Conservation (phyloP, 2,329 filamentous ascomycete species). For the Juglanconis sp. region DNA sequence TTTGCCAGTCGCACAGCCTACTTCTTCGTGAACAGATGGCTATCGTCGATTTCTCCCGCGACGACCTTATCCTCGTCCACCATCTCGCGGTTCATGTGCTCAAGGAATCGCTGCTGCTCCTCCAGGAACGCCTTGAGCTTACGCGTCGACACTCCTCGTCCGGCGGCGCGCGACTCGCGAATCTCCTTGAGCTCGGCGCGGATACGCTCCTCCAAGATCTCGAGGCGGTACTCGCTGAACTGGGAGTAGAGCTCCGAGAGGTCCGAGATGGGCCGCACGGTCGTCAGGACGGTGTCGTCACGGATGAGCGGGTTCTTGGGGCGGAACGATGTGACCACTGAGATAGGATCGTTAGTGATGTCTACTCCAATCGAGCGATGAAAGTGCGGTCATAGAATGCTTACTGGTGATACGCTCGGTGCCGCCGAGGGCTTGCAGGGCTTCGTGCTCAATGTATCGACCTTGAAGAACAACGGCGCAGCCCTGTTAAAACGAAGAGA, state of each 20-base stretch:
- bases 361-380: not conserved
- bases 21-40: constrained; percentile 19
- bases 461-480: constrained; percentile 65
- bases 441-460: constrained; percentile 64
- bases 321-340: constrained; percentile 63
- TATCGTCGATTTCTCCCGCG: constrained; percentile 24
- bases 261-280: constrained; percentile 56
- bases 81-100: constrained; percentile 32
- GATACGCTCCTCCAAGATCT: constrained; percentile 59
- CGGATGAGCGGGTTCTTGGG: constrained; percentile 50
- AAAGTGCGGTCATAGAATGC: not conserved
- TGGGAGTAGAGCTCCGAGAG: constrained; percentile 57
- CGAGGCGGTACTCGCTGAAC: constrained; percentile 60
- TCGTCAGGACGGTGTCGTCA: constrained; percentile 60
- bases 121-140: constrained; percentile 30
- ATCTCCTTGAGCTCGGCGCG: constrained; percentile 42
- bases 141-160: constrained; percentile 25
- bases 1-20: not conserved
- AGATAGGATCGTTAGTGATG: constrained; percentile 18
- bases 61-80: constrained; percentile 28
- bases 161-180: constrained; percentile 29
- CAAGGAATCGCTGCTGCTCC: constrained; percentile 32
- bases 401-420: constrained; percentile 52
- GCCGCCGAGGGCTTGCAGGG: constrained; percentile 54
- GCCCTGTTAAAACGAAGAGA: constrained; percentile 40